Conservation (phyloP, 129 eudicot genomes). For the Glebionis coronaria region DNA sequence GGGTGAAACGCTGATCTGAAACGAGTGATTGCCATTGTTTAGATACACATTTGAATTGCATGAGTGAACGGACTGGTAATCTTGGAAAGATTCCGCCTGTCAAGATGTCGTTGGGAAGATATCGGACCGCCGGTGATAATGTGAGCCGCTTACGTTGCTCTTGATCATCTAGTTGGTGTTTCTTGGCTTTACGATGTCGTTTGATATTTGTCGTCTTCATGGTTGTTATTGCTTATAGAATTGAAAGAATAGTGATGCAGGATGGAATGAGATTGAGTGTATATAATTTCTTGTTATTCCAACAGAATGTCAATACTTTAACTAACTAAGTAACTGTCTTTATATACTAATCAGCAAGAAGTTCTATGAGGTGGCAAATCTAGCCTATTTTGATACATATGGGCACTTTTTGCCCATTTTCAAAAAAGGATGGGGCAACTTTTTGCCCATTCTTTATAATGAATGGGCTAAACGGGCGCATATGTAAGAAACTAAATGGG, state of each 20-base stretch:
- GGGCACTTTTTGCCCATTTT: no score
- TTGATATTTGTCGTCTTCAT: conserved; percentile 32
- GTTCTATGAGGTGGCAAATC: no score
- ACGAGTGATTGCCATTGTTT: conserved; percentile 46
- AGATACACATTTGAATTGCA: conserved; percentile 51
- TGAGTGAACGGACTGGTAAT: conserved; percentile 46
- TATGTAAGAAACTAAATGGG: no score
- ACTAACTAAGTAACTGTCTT: no score
- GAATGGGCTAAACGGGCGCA: no score
- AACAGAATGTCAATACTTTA: no score
- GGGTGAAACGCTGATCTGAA: conserved; percentile 35
- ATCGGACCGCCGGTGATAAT: conserved; percentile 28
- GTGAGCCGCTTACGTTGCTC: neutral
- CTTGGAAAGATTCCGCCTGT: conserved; percentile 34
- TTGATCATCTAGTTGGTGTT: conserved; percentile 6
- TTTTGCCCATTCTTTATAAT: no score
- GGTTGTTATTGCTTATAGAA: neutral
- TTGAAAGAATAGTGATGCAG: neutral
- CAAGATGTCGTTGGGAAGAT: conserved; percentile 41
- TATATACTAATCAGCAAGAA: no score
- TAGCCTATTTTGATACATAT: no score
- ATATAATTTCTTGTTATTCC: no score
- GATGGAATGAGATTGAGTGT: neutral
- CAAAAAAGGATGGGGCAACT: no score
- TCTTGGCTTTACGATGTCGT: conserved; percentile 16